Base-by-base conservation (phyloP, 495 filamentous ascomycete species). In the Neurospora tetrasperma region DNA sequence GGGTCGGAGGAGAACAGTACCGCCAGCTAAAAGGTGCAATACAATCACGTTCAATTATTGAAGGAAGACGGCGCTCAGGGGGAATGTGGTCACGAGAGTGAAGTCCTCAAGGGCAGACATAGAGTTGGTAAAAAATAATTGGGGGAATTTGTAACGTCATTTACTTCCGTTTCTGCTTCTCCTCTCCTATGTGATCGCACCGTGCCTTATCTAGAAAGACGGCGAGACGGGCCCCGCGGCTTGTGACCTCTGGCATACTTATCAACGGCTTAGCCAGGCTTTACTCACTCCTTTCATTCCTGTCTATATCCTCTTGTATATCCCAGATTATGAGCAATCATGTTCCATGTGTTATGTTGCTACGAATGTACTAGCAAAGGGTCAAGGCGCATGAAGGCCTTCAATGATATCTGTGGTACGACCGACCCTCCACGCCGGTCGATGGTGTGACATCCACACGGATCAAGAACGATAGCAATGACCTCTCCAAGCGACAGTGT, bases 141-240 rank as follows among this genome's bases (percentile, higher is more conserved):
- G 27, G 42, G 41, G 54, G 41, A 71, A 18, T 59, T 27, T 12
- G 41, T 66, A 69, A 43, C 54, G 27, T 41, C 46, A 48, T 20
- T 66, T 23, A 74, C 8, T 12, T 70, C 44, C 43, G 20, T 66
- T 23, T 41, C 16, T 18, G 14, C n/a, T 75, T 74, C 72, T 83
- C 84, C 83, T 84, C 84, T 78, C 84, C 83, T 83, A 81, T 82
- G 78, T 69, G 75, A 75, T 72, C 10, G 46, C n/a, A 11, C n/a
- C n/a, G n/a, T 48, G n/a, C 46, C 9, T 23, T 23, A 10, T 11
- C n/a, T 23, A 76, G 77, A 75, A 84, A 79, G 80, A 82, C 74
- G 78, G 74, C 20, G 71, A 74, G 73, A 78, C 78, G 9, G 78
- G 84, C 84, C 84, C 85, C 84, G 78, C 84, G 84, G 84, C 84